These are phyloP conservation scores for Ophiocordyceps australis DNA, from an alignment of 2,329 filamentous ascomycete species.

Conservation along the genomic window DNA sequence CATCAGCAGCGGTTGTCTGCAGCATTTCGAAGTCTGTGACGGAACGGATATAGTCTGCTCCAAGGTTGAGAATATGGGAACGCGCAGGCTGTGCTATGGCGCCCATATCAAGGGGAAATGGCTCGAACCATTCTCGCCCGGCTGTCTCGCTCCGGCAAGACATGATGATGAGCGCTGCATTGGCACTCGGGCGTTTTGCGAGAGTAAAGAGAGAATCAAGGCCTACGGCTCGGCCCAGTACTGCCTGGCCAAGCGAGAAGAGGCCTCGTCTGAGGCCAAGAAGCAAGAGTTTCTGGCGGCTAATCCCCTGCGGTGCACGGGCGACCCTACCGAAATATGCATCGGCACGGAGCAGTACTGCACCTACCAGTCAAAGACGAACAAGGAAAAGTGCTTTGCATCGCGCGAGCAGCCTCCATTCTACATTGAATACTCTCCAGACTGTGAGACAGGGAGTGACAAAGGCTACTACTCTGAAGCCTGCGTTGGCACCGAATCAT, in stretches of 20 bases:
- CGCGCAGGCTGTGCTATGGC: neutral
- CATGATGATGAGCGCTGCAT: slow-evolving; percentile 1
- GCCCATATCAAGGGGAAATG: neutral
- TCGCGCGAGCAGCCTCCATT: neutral
- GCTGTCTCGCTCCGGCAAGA: neutral
- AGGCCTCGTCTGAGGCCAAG: neutral
- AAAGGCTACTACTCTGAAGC: neutral
- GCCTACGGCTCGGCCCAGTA: neutral
- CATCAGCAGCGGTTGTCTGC: slow-evolving; percentile 1
- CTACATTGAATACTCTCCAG: neutral
- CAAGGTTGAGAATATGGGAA: neutral
- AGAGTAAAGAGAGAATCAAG: neutral
- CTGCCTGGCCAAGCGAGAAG: neutral
- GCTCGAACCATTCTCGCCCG: neutral
- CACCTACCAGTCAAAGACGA: neutral
- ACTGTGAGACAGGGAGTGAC: neutral
- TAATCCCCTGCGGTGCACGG: neutral
- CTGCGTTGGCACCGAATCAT: neutral
- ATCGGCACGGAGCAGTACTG: neutral
- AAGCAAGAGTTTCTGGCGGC: neutral
- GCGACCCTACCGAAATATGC: neutral
- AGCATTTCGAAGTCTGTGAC: slow-evolving; percentile 1
- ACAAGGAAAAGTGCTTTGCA: neutral
- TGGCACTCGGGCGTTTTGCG: neutral
- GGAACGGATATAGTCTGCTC: slow-evolving; percentile 1